phyloP scores from a whole-genome alignment of 306 rosid species.

The Benincasa hispida region DNA sequence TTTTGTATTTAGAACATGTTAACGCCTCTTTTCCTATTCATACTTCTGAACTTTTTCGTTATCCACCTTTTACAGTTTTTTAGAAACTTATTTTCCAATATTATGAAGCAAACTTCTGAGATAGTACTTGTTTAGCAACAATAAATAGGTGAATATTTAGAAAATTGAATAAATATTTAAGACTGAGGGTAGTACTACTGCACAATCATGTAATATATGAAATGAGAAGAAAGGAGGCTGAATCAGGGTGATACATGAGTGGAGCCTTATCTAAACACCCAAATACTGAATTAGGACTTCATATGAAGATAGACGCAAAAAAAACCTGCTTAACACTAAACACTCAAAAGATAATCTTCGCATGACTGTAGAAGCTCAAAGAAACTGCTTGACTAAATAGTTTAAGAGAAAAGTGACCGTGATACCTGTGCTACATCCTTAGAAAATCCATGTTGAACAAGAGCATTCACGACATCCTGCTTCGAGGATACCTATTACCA shows the following conservation, averaged over 20 bases:
- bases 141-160: background rate
- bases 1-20: background rate
- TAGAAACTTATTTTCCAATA: too few relatives aligned
- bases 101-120: too few relatives aligned
- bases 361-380: background rate
- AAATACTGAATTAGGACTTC: background rate
- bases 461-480: slow-evolving; percentile 47
- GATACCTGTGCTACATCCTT: slow-evolving; percentile 87
- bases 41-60: background rate
- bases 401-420: background rate
- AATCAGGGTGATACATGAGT: background rate
- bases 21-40: background rate
- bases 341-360: background rate
- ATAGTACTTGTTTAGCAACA: too few relatives aligned
- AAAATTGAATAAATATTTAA: background rate
- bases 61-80: background rate
- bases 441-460: slow-evolving; percentile 66
- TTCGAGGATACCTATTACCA: slow-evolving; percentile 54
- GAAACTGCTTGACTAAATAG: background rate
- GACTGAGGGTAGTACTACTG: background rate
- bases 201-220: too few relatives aligned
- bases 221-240: background rate
- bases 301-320: background rate
- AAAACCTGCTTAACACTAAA: background rate
- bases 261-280: background rate